A percentile compares a stretch with the other conserved stretches of the same genome.
These are phyloP conservation scores for Paecilomyces sp. DNA, from an alignment of 2,329 filamentous ascomycete species.

Conservation along the genomic window DNA sequence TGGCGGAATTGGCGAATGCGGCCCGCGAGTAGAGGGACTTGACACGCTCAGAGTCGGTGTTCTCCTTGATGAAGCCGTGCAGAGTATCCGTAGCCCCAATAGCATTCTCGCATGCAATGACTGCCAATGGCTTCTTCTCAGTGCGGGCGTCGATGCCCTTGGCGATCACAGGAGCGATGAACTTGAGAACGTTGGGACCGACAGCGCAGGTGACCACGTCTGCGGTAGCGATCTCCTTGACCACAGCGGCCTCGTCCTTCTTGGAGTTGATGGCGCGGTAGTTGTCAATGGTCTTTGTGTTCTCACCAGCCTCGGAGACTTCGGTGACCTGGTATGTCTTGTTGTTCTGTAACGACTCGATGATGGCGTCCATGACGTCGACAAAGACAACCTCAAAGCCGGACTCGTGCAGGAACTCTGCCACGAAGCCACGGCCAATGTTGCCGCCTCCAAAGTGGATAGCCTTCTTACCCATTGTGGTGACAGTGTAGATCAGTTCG, in stretches of 20 bases:
- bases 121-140: constrained; percentile 61
- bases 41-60: constrained; percentile 63
- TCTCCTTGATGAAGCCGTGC: constrained; percentile 70
- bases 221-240: constrained; percentile 78
- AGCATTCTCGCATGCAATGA: constrained; percentile 97
- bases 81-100: constrained; percentile 91
- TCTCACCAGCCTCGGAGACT: constrained; percentile 77
- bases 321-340: constrained; percentile 86
- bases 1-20: constrained; percentile 92
- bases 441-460: constrained; percentile 84
- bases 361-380: constrained; percentile 80
- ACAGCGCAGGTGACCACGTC: constrained; percentile 95
- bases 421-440: constrained; percentile 80
- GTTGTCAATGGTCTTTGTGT: constrained; percentile 78
- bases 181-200: constrained; percentile 90
- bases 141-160: constrained; percentile 80
- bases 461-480: constrained; percentile 54
- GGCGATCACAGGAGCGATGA: constrained; percentile 91
- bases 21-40: constrained; percentile 65
- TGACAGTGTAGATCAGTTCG: background rate
- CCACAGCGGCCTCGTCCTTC: constrained; percentile 69
- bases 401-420: constrained; percentile 87
- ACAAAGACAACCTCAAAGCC: constrained; percentile 95
- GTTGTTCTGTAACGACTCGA: constrained; percentile 68
- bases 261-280: constrained; percentile 97